These are phyloP conservation scores for Hippophae tibetana DNA, from an alignment of 306 rosid species.

Conservation along the genomic window DNA sequence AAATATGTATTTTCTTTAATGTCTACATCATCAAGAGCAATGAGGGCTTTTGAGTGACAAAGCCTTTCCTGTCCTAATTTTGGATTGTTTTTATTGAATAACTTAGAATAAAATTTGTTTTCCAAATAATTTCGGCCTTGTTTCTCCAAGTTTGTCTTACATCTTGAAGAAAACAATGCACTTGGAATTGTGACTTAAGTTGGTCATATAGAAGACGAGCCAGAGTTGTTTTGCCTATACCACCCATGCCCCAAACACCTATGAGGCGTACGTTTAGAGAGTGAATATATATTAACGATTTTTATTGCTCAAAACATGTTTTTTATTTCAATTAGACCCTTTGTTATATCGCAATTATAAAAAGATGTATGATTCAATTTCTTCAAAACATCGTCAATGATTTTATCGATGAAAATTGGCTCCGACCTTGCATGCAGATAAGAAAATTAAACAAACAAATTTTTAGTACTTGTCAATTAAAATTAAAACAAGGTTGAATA, in stretches of 20 bases:
- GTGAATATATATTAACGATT: neutral
- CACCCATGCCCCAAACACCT: conserved; percentile 29
- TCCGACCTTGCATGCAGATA: too few species aligned
- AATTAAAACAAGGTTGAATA: too few species aligned
- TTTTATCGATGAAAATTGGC: too few species aligned
- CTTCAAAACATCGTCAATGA: too few species aligned
- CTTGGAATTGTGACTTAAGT: conserved; percentile 19
- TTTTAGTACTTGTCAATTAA: too few species aligned
- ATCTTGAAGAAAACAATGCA: conserved; percentile 14
- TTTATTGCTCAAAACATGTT: neutral
- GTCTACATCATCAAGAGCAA: conserved; percentile 26
- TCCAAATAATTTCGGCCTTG: conserved; percentile 6
- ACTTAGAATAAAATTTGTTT: neutral
- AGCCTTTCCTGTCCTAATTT: too few species aligned
- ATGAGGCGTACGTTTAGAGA: conserved; percentile 12
- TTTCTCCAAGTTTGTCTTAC: conserved; percentile 18
- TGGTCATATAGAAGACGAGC: conserved; percentile 17
- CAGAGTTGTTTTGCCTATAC: conserved; percentile 28
- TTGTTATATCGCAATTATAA: neutral
- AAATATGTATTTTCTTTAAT: conserved; percentile 14
- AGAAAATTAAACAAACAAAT: too few species aligned
- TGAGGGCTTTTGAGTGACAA: conserved; percentile 1
- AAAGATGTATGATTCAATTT: too few species aligned
- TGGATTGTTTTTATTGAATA: too few species aligned
- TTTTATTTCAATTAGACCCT: conserved; percentile 18